phyloP scores from a whole-genome alignment of 495 filamentous ascomycete genomes.

The Aspergillus cristatus region DNA sequence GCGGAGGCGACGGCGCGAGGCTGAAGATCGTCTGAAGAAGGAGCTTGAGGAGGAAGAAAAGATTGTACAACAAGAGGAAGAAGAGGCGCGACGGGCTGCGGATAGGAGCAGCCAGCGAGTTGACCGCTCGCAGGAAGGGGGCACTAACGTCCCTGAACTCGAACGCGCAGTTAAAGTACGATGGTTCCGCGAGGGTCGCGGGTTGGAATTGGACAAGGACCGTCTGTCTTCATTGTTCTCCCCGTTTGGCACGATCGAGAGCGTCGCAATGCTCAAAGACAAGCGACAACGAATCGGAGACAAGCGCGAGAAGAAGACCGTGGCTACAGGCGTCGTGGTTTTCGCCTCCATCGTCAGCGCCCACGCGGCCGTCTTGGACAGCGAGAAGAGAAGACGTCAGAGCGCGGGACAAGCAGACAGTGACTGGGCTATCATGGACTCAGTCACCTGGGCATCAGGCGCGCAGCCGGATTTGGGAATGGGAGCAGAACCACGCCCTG shows the following conservation, averaged over 20 bases:
- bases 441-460: slow-evolving; percentile 48
- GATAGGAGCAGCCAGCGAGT: slow-evolving; percentile 28
- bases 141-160: slow-evolving; percentile 41
- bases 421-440: slow-evolving; percentile 41
- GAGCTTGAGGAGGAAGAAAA: slow-evolving; percentile 43
- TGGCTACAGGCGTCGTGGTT: slow-evolving; percentile 46
- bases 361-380: slow-evolving; percentile 50
- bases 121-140: slow-evolving; percentile 33
- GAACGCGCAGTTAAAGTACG: slow-evolving; percentile 53
- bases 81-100: slow-evolving; percentile 22
- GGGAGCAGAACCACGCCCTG: slow-evolving; percentile 2
- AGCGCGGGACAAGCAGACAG: slow-evolving; percentile 13
- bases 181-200: slow-evolving; percentile 42
- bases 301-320: slow-evolving; percentile 43
- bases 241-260: slow-evolving; percentile 49
- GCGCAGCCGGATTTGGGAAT: slow-evolving; percentile 37
- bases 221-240: slow-evolving; percentile 36
- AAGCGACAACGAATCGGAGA: slow-evolving; percentile 44
- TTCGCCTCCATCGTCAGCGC: slow-evolving; percentile 52
- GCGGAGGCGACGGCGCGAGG: slow-evolving; percentile 40
- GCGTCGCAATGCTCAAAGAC: slow-evolving; percentile 43
- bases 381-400: slow-evolving; percentile 30
- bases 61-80: slow-evolving; percentile 25
- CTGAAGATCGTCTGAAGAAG: slow-evolving; percentile 37
- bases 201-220: slow-evolving; percentile 35